These are phyloP conservation scores for Wickerhamiella sergipiensis DNA, from an alignment of 805 yeast species.

Conservation along the genomic window DNA sequence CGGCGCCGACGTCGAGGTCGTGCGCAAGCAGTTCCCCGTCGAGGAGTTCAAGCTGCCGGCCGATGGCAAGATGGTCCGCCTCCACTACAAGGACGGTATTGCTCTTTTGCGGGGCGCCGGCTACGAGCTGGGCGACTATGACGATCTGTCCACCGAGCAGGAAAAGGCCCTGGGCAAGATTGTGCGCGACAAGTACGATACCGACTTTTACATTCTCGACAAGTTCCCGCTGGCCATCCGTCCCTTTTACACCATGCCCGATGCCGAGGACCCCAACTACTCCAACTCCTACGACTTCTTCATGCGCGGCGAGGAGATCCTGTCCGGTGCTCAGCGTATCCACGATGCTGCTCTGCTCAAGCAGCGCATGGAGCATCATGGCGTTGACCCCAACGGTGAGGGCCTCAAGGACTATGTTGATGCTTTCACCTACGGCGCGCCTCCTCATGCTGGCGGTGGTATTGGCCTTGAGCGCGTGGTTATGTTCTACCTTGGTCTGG, in stretches of 20 bases:
- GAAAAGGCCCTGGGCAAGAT: conserved; percentile 86
- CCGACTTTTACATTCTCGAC: conserved; percentile 95
- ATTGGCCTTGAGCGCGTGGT: conserved; percentile 97
- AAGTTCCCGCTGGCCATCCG: conserved; percentile 94
- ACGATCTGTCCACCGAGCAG: conserved; percentile 85
- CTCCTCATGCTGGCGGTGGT: conserved; percentile 99
- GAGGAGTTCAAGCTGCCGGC: conserved; percentile 93
- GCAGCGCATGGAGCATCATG: conserved; percentile 74
- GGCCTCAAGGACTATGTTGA: conserved; percentile 87
- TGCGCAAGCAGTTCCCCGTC: conserved; percentile 90
- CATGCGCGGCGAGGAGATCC: conserved; percentile 99
- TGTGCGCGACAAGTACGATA: conserved; percentile 86
- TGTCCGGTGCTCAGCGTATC: conserved; percentile 99
- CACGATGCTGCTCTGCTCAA: conserved; percentile 79
- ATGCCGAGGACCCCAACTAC: conserved; percentile 77
- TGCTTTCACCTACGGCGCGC: conserved; percentile 87
- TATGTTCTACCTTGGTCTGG: conserved; percentile 93
- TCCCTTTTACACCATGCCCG: conserved; percentile 99
- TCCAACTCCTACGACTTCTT: conserved; percentile 98
- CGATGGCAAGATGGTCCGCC: conserved; percentile 83
- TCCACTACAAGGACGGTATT: conserved; percentile 86
- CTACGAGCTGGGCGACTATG: conserved; percentile 62
- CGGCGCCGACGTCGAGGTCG: conserved; percentile 71
- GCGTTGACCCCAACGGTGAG: conserved; percentile 60
- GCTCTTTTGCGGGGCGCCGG: conserved; percentile 77